Base-by-base conservation (phyloP, 2,329 filamentous ascomycete genomes). In the Aspergillus clavatus region DNA sequence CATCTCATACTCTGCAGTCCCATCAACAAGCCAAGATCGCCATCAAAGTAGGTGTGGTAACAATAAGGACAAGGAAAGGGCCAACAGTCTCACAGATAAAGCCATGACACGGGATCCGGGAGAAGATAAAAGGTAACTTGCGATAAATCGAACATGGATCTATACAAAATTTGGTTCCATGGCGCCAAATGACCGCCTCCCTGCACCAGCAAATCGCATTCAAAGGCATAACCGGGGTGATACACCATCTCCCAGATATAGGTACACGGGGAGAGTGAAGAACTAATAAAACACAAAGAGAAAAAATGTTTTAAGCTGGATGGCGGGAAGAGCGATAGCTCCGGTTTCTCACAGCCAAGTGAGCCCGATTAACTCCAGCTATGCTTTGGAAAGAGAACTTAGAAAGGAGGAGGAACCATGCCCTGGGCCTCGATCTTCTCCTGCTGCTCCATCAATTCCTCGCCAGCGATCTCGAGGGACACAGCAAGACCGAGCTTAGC, bases 401-500 rank as follows among this genome's bases (percentile, higher is more conserved):
- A 76, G 62, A 75, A 74, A 42, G 76, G 75, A 50, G 76, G 74
- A 48, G 70, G 67, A 48, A 73, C 59, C 55, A 71, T 68, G 53
- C 67, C 67, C 48, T 68, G 61, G 42, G 69, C 55, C 38, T 71
- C 69, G 38, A 67, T 63, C 54, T 62, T 69, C 68, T 89, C 85
- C 69, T 89, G 86, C 72, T 89, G 86, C 69, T 90, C 85, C 77
- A 93, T 87, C 57, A 95, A 75, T 67, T 94, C 89, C 68, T 95
- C 89, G 45, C 83, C 80, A 40, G 83, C 83, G 42, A 87, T 82
- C 76, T 95, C 89, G 57, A 95, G 88, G 38, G 90, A 95, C 59
- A 98, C 88, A 50, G 89, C 89, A 54, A 98, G 80, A 58, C 93
- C 93, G 59, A 97, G 81, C 79, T 97, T 97, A 58, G 91, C 88